Percentiles rank a stretch among this genome's conserved stretches.
Evolutionary conservation across 164 flowering plant genomes (phyloP).

Genomic region (Aristolochia contorta): DNA sequence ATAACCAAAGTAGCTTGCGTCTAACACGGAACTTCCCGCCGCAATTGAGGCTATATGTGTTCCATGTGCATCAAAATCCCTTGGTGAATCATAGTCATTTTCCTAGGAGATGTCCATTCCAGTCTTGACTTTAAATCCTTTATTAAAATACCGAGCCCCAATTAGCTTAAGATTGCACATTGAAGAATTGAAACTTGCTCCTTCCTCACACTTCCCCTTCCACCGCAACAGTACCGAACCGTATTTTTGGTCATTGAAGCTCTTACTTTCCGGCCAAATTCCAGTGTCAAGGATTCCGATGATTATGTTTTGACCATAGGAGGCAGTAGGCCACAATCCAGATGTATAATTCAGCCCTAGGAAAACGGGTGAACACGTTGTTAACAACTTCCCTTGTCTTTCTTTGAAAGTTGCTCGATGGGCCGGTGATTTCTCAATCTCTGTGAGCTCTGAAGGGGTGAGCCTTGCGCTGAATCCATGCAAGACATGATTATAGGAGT

Average conservation of each 20-base stretch:
- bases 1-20: slow-evolving; percentile 25
- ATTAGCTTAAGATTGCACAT: slow-evolving; percentile 34
- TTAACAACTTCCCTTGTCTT: slow-evolving; percentile 7
- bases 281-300: slow-evolving; percentile 37
- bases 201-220: slow-evolving; percentile 31
- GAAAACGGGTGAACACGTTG: slow-evolving; percentile 18
- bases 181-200: slow-evolving; percentile 25
- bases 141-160: slow-evolving; percentile 28
- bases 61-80: slow-evolving; percentile 35
- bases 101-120: slow-evolving; percentile 12
- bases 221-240: slow-evolving; percentile 30
- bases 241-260: slow-evolving; percentile 29
- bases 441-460: slow-evolving; percentile 9
- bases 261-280: slow-evolving; percentile 37
- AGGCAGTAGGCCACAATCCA: slow-evolving; percentile 21
- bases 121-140: slow-evolving; percentile 16
- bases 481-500: slow-evolving; percentile 14
- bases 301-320: slow-evolving; percentile 16
- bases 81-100: slow-evolving; percentile 29
- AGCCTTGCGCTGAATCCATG: slow-evolving; percentile 19
- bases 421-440: slow-evolving; percentile 16
- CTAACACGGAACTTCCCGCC: slow-evolving; percentile 14
- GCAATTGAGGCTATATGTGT: slow-evolving; percentile 36
- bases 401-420: slow-evolving; percentile 9
- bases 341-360: slow-evolving; percentile 19